Evolutionary conservation across 164 flowering plant species (phyloP), one percentile per base, ranked within the genome.

Genomic region (Vitis rotundifolia): DNA sequence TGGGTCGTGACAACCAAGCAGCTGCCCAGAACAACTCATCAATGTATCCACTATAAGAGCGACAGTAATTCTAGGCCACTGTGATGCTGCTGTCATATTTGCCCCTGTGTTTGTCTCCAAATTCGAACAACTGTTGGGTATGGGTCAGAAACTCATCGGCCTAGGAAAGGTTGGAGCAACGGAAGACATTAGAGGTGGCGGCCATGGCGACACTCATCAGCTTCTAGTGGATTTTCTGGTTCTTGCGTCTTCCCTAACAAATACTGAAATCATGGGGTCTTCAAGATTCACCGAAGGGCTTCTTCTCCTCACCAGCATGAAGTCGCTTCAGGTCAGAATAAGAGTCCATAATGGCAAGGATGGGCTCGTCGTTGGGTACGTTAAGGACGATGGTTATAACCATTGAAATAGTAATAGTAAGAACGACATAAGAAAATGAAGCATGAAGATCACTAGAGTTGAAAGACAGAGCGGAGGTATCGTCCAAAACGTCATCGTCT

Each of bases 41-140:
- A n/a, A n/a, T n/a, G 69, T 93, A 95, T 54, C 99, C 99, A 79
- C 99, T 95, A 82, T 74, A 77, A 11, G 99, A 95, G 29, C 77
- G 82, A 84, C 93, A 95, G 83, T 89, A 95, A 74, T 91, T 90
- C 75, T 84, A 91, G 0, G 98, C 98, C 60, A 91, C 91, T 1
- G 80, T 78, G 29, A 95, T 93, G 80, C 96, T 92, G 81, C 91
- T 82, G 79, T 93, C 98, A 60, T 95, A 95, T 83, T 92, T 91
- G 69, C 99, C 98, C 66, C 98, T 82, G 86, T 93, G 91, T 68
- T 88, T 90, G 84, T 95, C 96, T 12, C 89, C 95, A 66, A 92
- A 92, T 13, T 86, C 84, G 64, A 92, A 96, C 2, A 96, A 90
- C 99, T 96, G 94, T n/a, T n/a, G n/a, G n/a, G n/a, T n/a, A n/a